Conservation (phyloP, 805 yeast species). For the Metschnikowia continentalis region DNA sequence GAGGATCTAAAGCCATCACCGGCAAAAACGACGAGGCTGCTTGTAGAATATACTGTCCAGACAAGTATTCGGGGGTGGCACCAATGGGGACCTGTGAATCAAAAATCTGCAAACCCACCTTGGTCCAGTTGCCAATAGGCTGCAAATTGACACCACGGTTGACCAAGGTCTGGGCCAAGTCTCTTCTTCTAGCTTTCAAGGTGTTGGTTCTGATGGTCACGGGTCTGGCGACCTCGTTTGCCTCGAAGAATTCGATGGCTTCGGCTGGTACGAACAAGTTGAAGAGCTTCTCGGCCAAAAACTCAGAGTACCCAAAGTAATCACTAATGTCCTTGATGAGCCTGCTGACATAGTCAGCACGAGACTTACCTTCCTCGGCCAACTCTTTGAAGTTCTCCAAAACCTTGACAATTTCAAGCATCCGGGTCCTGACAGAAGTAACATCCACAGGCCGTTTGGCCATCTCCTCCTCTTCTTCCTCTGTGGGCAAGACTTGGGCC, state of each 20-base stretch:
- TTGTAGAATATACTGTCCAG: slow-evolving; percentile 96
- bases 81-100: slow-evolving; percentile 99
- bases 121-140: slow-evolving; percentile 97
- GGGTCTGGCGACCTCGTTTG: slow-evolving; percentile 96
- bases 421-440: slow-evolving; percentile 82
- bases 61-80: slow-evolving; percentile 97
- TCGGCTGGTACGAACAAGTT: slow-evolving; percentile 90
- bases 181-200: slow-evolving; percentile 89
- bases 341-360: slow-evolving; percentile 78
- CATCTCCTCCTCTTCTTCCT: slow-evolving; percentile 55
- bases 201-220: slow-evolving; percentile 98
- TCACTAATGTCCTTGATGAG: slow-evolving; percentile 81
- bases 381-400: slow-evolving; percentile 81
- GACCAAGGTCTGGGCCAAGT: slow-evolving; percentile 88
- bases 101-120: slow-evolving; percentile 94
- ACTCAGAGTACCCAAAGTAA: slow-evolving; percentile 90
- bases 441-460: slow-evolving; percentile 64
- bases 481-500: slow-evolving; percentile 72
- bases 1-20: slow-evolving; percentile 97
- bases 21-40: slow-evolving; percentile 98
- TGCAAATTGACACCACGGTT: slow-evolving; percentile 96
- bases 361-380: slow-evolving; percentile 81
- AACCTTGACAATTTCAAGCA: slow-evolving; percentile 92
- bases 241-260: slow-evolving; percentile 97
- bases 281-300: slow-evolving; percentile 90